Evolutionary conservation across 805 yeast genomes (phyloP).

Genomic region (Kluyveromyces nonfermentans): DNA sequence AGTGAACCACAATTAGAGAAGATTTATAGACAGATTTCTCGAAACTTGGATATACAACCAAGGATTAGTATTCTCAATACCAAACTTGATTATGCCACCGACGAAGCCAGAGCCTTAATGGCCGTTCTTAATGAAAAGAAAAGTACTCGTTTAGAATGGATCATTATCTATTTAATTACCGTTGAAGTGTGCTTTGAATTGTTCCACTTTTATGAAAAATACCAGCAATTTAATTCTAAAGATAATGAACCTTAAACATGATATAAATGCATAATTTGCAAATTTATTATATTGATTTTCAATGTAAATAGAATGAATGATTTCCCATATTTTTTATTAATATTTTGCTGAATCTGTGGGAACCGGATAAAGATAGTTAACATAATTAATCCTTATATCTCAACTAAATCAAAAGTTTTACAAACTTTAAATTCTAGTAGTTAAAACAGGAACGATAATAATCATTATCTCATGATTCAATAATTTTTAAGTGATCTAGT

Average conservation of each 20-base stretch:
- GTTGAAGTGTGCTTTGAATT: conserved; percentile 80
- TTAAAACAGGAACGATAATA: background rate
- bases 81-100: conserved; percentile 84
- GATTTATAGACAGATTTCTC: conserved; percentile 62
- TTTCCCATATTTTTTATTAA: background rate
- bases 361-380: background rate
- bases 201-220: conserved; percentile 60
- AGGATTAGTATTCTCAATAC: conserved; percentile 73
- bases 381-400: background rate
- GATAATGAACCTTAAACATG: background rate
- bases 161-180: conserved; percentile 72
- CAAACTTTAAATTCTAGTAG: background rate
- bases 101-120: conserved; percentile 71
- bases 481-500: too few species aligned
- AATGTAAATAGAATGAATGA: background rate
- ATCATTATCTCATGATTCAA: background rate
- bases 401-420: background rate
- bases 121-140: conserved; percentile 68
- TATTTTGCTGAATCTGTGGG: background rate
- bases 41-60: conserved; percentile 63
- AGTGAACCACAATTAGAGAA: conserved; percentile 77
- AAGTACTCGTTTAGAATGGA: conserved; percentile 75
- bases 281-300: background rate
- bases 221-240: conserved; percentile 4
- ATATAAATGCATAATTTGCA: background rate